Evolutionary conservation across 331 rosid species (phyloP), one percentile per base, ranked within the genome.

Genomic region (Malus hybrid): DNA sequence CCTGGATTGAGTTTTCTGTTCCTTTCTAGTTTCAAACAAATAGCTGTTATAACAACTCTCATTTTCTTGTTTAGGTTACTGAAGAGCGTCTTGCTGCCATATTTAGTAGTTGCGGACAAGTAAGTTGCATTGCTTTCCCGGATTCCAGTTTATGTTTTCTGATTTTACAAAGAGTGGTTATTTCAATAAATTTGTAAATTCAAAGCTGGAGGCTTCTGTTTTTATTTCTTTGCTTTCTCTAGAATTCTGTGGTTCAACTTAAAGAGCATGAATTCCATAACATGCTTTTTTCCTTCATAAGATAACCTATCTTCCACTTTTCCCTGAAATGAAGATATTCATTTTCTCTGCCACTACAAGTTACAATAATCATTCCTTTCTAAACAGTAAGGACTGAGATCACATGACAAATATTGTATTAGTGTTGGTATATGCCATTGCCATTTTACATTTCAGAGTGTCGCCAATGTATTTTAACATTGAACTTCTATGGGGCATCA

Each of bases 71-170:
- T 59, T 73, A 93, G 98, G 98, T 91, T 76, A 91, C 98, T 29
- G 97, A 93, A 89, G 98, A 93, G 92, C 88, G 86, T 78, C 98
- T 93, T 78, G 98, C 97, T 63, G 97, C 93, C 69, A 83, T 93
- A 77, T 93, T 93, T 86, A 87, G 87, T 77, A 81, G 68, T 70
- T 93, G 97, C 68, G 98, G 98, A 70, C 97, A 91, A 70, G 98
- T 93, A 86, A 88, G 95, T 86, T 73, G 62, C 63, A 29, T 55
- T n/a, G 64, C 67, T 65, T 63, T 34, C 75, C 48, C 14, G 14
- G 48, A 42, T 42, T 42, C 67, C 67, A 60, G 36, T 44, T n/a
- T 46, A 55, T 32, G 61, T 27, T 4, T 75, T 68, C 27, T 70
- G 71, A 9, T 36, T 64, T 64, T 52, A 65, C 31, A 65, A 44